A percentile compares a stretch with the other conserved stretches of the same genome.
phyloP scores from a whole-genome alignment of 768 basidiomycete genomes.

The Megacollybia marginata region DNA sequence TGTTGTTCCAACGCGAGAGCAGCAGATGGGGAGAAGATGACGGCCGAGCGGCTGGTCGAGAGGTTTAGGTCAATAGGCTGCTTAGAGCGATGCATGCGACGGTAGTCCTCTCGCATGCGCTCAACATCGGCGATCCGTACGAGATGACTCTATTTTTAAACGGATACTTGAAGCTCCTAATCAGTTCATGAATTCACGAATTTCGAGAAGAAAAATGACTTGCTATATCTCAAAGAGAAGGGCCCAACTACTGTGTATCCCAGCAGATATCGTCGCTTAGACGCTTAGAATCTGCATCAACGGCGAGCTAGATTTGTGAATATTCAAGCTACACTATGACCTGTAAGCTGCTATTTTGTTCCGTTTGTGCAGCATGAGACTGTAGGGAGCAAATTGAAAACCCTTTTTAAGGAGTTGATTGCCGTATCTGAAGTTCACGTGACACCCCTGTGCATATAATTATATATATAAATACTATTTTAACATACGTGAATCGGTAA shows the following conservation, averaged over 20 bases:
- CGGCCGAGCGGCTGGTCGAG: not conserved
- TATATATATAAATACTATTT: no score
- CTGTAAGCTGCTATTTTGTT: no score
- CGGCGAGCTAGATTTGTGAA: conserved; percentile 39
- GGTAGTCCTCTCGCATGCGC: not conserved
- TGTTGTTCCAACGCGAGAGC: not conserved
- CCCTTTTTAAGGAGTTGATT: no score
- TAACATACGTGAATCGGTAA: no score
- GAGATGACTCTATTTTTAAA: no score
- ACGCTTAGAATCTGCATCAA: conserved; percentile 22
- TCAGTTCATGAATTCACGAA: conserved; percentile 31
- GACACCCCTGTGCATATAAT: no score
- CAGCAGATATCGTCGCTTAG: conserved; percentile 23
- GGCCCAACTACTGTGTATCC: conserved; percentile 27
- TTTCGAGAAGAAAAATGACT: conserved; percentile 28
- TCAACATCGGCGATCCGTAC: conserved; percentile 1
- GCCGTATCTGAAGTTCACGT: no score
- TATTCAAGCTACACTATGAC: no score
- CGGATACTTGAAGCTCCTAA: conserved; percentile 36
- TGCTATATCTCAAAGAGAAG: conserved; percentile 30
- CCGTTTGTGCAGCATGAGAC: no score
- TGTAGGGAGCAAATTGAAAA: no score
- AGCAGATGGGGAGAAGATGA: not conserved
- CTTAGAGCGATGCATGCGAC: not conserved
- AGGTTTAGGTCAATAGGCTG: not conserved